A percentile compares a stretch with the other conserved stretches of the same genome.
These are phyloP conservation scores for Boletellus emodensis DNA, from an alignment of 768 basidiomycete genomes.

Conservation along the genomic window DNA sequence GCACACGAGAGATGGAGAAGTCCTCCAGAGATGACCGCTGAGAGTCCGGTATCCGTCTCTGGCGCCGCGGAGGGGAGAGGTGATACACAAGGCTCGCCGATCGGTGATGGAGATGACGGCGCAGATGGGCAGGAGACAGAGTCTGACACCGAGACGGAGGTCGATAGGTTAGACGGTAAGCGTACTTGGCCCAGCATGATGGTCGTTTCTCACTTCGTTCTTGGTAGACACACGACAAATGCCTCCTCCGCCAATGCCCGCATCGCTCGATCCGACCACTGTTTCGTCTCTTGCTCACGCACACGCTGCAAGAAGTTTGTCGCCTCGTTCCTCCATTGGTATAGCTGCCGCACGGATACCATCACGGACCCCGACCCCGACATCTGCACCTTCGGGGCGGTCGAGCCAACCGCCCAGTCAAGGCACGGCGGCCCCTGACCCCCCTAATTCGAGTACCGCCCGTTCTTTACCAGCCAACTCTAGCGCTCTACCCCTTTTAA, in stretches of 20 bases:
- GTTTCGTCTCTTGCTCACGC: conserved; percentile 29
- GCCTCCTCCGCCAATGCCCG: conserved; percentile 53
- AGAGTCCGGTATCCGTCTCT: conserved; percentile 18
- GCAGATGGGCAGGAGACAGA: conserved; percentile 28
- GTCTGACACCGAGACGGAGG: conserved; percentile 31
- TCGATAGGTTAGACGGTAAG: conserved; percentile 25
- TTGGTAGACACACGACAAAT: conserved; percentile 37
- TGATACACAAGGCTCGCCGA: not conserved
- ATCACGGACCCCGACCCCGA: conserved; percentile 4
- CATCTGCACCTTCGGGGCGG: not conserved
- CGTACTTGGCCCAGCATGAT: not conserved
- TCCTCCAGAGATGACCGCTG: conserved; percentile 13
- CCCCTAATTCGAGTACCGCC: not conserved
- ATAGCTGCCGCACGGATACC: conserved; percentile 12
- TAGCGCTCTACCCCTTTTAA: not conserved
- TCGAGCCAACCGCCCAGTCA: conserved; percentile 8
- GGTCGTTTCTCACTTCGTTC: not conserved
- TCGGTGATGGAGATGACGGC: conserved; percentile 12
- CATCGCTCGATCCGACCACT: conserved; percentile 39
- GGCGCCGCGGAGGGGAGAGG: conserved; percentile 1
- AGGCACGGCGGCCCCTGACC: not conserved
- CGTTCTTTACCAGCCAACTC: not conserved
- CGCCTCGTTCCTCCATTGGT: conserved; percentile 15
- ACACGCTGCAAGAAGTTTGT: conserved; percentile 11
- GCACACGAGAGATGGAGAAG: conserved; percentile 23